phyloP scores from a whole-genome alignment of 2,329 filamentous ascomycete species.

The Penicillium oxalicum region DNA sequence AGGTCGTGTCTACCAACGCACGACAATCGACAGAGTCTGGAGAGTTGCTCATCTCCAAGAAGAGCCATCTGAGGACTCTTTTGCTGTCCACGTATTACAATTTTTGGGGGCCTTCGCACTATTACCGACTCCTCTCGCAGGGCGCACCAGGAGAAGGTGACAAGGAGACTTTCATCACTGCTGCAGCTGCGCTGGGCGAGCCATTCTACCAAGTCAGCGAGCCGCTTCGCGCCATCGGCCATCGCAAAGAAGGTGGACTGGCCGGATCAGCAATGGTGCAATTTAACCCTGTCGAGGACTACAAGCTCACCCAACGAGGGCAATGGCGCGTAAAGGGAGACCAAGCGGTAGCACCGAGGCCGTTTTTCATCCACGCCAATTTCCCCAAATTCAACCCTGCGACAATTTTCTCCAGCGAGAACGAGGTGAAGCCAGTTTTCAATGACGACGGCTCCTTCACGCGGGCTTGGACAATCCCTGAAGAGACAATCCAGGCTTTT shows the following conservation, averaged over 20 bases:
- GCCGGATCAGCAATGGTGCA: conserved; percentile 35
- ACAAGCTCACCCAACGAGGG: conserved; percentile 18
- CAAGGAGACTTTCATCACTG: conserved; percentile 45
- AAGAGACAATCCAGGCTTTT: conserved; percentile 24
- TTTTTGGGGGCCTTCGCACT: conserved; percentile 47
- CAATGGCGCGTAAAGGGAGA: conserved; percentile 24
- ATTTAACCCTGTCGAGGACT: conserved; percentile 32
- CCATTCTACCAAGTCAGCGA: conserved; percentile 40
- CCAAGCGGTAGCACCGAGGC: conserved; percentile 21
- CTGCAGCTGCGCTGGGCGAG: conserved; percentile 34
- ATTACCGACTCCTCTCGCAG: conserved; percentile 39
- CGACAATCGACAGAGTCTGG: conserved; percentile 43
- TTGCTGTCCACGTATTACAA: conserved; percentile 51
- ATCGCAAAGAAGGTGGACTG: conserved; percentile 22
- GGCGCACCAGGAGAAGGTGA: conserved; percentile 42
- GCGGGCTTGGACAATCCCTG: conserved; percentile 24
- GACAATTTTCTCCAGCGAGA: conserved; percentile 25
- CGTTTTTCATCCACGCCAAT: conserved; percentile 36
- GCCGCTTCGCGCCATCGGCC: conserved; percentile 27
- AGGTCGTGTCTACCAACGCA: conserved; percentile 25
- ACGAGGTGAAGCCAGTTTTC: conserved; percentile 19
- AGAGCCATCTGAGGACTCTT: conserved; percentile 41
- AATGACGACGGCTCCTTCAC: conserved; percentile 25
- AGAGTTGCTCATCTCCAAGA: conserved; percentile 45
- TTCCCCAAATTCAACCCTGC: conserved; percentile 35